Evolutionary conservation across 2,329 filamentous ascomycete species (phyloP).

Genomic region (Aspergillus sp.): DNA sequence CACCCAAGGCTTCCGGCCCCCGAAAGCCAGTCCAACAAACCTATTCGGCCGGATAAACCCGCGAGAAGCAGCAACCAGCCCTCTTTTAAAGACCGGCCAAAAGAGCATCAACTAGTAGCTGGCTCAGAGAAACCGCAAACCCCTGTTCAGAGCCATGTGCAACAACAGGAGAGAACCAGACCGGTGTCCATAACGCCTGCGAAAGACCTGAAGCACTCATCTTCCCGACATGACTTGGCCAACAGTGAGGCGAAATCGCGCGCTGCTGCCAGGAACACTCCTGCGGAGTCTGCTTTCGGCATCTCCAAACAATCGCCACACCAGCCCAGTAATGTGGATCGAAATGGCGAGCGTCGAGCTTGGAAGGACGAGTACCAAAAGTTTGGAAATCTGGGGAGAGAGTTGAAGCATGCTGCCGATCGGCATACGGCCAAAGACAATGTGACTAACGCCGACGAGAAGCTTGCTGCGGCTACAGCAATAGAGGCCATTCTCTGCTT

Average conservation of each 20-base stretch:
- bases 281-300: slow-evolving; percentile 30
- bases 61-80: slow-evolving; percentile 30
- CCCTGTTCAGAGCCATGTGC: slow-evolving; percentile 39
- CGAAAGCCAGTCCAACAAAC: slow-evolving; percentile 24
- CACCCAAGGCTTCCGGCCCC: slow-evolving; percentile 20
- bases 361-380: slow-evolving; percentile 51
- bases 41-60: slow-evolving; percentile 22
- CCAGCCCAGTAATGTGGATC: slow-evolving; percentile 31
- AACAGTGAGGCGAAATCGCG: slow-evolving; percentile 48
- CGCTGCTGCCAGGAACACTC: slow-evolving; percentile 35
- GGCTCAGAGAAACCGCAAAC: slow-evolving; percentile 43
- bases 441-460: slow-evolving; percentile 37
- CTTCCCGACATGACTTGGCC: slow-evolving; percentile 45
- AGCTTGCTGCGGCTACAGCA: slow-evolving; percentile 44
- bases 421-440: slow-evolving; percentile 38
- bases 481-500: slow-evolving; percentile 54
- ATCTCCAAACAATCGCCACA: slow-evolving; percentile 34
- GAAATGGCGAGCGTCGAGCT: slow-evolving; percentile 42
- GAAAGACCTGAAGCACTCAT: slow-evolving; percentile 44
- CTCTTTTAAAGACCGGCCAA: slow-evolving; percentile 41
- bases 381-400: slow-evolving; percentile 48
- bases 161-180: slow-evolving; percentile 31
- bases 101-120: slow-evolving; percentile 32
- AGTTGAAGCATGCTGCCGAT: slow-evolving; percentile 52
- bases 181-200: slow-evolving; percentile 45